Conservation (phyloP, 441 rosid genomes). For the Lepidium campestre region DNA sequence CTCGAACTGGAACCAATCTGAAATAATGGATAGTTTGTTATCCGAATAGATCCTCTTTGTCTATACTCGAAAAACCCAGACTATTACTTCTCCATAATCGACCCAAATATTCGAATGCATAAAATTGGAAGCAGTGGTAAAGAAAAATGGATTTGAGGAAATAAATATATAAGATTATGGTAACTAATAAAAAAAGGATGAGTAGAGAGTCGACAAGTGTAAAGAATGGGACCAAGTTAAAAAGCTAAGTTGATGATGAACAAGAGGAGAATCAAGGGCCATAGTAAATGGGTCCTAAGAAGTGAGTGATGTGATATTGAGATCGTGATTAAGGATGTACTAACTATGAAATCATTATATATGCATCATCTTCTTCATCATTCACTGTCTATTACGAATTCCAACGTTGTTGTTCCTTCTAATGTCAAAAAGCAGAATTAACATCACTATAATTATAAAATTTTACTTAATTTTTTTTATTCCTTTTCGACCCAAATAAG, state of each 20-base stretch:
- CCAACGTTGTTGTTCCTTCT: conserved; percentile 5
- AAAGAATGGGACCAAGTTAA: background rate
- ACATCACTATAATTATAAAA: background rate
- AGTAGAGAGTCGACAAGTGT: conserved; percentile 17
- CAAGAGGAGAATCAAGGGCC: background rate
- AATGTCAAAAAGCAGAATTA: background rate
- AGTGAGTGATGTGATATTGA: conserved; percentile 12
- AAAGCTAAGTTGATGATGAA: conserved; percentile 9
- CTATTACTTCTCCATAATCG: too few relatives aligned
- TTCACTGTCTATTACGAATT: background rate
- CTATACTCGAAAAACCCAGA: too few relatives aligned
- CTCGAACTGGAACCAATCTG: too few relatives aligned
- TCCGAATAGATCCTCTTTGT: too few relatives aligned
- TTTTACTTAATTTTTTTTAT: too few relatives aligned
- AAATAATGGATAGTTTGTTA: too few relatives aligned
- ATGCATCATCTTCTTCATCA: conserved; percentile 18
- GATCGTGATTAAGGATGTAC: conserved; percentile 30
- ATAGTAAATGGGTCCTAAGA: background rate
- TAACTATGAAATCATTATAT: conserved; percentile 26
- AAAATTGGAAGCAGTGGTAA: too few relatives aligned
- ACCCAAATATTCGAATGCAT: too few relatives aligned
- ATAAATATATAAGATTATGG: background rate
- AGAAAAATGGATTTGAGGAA: background rate
- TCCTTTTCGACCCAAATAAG: too few relatives aligned
- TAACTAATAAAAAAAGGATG: too few relatives aligned